These are phyloP conservation scores for Phlyctochytrium bullatum DNA, from an alignment of 192 early-diverging fungal genomes.

Conservation along the genomic window DNA sequence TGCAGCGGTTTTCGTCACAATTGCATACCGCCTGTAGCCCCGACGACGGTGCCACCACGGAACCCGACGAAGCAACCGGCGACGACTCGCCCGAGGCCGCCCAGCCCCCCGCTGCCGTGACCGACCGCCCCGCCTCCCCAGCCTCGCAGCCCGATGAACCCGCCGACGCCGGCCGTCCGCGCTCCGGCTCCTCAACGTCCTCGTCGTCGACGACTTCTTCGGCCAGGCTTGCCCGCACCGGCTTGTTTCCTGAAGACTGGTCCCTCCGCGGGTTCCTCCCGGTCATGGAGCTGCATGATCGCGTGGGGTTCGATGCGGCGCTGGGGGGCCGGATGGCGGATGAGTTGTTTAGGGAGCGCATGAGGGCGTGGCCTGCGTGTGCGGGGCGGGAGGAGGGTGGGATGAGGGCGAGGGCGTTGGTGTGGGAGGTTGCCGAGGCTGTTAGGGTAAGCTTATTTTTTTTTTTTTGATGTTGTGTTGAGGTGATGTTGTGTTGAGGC, in stretches of 20 bases:
- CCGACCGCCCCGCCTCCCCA: background rate
- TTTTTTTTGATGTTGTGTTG: background rate
- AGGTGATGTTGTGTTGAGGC: background rate
- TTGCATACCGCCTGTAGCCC: background rate
- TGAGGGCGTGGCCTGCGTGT: background rate
- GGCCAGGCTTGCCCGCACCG: background rate
- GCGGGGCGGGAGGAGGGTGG: background rate
- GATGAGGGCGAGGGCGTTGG: background rate
- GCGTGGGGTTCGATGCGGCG: constrained; percentile 17
- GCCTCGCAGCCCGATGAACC: background rate
- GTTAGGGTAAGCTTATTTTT: constrained; percentile 2
- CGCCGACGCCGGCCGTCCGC: background rate
- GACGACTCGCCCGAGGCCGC: background rate
- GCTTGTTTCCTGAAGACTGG: constrained; percentile 13
- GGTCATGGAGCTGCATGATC: constrained; percentile 7
- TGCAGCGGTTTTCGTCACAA: background rate
- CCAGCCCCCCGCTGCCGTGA: background rate
- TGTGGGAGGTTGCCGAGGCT: constrained; percentile 2
- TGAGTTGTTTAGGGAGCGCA: background rate
- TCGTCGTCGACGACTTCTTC: too few species aligned
- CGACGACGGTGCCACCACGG: background rate
- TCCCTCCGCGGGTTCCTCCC: constrained; percentile 22
- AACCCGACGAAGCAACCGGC: background rate
- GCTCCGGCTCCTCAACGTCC: too few species aligned
- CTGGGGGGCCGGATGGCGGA: constrained; percentile 1